Base-by-base conservation (phyloP, 169 alveolate genomes). In the Plasmodium vinckei region DNA sequence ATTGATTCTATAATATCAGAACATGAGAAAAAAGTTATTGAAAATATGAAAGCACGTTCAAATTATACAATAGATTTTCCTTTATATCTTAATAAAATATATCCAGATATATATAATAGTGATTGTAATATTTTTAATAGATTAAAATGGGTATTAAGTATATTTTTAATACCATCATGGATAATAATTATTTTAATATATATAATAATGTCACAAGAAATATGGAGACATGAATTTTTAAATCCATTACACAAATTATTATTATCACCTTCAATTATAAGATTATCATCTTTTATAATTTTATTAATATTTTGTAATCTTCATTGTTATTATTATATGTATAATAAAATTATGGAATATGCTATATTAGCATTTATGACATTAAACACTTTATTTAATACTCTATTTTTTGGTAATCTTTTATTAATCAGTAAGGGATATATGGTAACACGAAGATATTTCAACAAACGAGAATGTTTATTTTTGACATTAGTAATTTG, bases 141-240 rank as follows among this genome's bases (percentile, higher is more conserved):
- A 25, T 67, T 82, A 42, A 82, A 82, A 82, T 86, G 91, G 91
- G 73, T 77, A 1, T 57, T 86, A 63, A 69, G 59, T 12, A 15
- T 86, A 47, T 70, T 86, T 59, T 70, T 86, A 47, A 86, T 86
- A 42, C 91, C 91, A 2, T 73, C 91, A 70, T 86, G 91, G 91
- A 23, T 86, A 86, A 69, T 86, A 69, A 70, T 70, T 42, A 86
- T 25, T 68, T 13, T 86, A 33, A 87, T 86, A 2, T 86, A 86
- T 72, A 42, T 86, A 13, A 25, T 86, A 15, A 23, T 69, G 21
- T 86, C 71, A 12, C 65, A 86, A 21, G 71, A 70, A 10, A 44
- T 71, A 15, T 86, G 91, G 91, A 65, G 91, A 59, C 42, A 33
- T 33, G 87, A 86, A 54, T 69, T 70, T 57, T 46, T 86, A 57